These are phyloP conservation scores for Peronospora destructor DNA, from an alignment of 352 stramenopile species.

Conservation along the genomic window DNA sequence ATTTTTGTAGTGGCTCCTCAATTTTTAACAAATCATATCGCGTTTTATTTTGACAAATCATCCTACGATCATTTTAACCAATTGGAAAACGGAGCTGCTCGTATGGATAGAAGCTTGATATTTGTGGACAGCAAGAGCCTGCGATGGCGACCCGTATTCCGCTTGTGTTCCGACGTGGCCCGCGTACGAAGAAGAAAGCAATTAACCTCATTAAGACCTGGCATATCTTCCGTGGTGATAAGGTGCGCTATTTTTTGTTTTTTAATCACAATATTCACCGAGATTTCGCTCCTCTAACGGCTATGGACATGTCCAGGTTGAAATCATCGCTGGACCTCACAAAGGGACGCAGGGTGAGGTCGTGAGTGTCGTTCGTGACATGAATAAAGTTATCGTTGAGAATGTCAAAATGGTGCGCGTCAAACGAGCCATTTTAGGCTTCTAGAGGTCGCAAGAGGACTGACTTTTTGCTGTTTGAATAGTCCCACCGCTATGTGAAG, in stretches of 20 bases:
- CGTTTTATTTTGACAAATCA: not conserved
- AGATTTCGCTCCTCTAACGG: slow-evolving; percentile 1
- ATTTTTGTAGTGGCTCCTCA: slow-evolving; percentile 41
- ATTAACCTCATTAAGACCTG: slow-evolving; percentile 76
- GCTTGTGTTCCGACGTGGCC: slow-evolving; percentile 68
- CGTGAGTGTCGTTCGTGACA: slow-evolving; percentile 62
- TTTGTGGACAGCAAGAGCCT: slow-evolving; percentile 23
- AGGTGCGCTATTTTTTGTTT: slow-evolving; percentile 29
- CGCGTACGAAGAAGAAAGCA: slow-evolving; percentile 69
- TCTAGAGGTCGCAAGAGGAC: not conserved
- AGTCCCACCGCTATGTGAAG: slow-evolving; percentile 76
- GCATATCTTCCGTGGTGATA: slow-evolving; percentile 73
- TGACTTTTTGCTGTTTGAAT: slow-evolving; percentile 8
- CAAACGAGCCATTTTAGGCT: not conserved
- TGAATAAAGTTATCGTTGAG: slow-evolving; percentile 78
- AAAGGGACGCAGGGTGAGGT: slow-evolving; percentile 78
- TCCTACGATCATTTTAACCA: slow-evolving; percentile 19
- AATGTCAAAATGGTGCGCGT: slow-evolving; percentile 80
- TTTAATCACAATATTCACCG: not conserved
- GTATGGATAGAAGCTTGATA: not conserved
- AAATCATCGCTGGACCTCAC: slow-evolving; percentile 76
- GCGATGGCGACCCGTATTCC: slow-evolving; percentile 71
- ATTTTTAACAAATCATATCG: slow-evolving; percentile 11
- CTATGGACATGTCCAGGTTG: slow-evolving; percentile 36
- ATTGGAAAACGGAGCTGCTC: slow-evolving; percentile 5